Evolutionary conservation across 768 basidiomycete species (phyloP).

Genomic region (Mrakia gelida): DNA sequence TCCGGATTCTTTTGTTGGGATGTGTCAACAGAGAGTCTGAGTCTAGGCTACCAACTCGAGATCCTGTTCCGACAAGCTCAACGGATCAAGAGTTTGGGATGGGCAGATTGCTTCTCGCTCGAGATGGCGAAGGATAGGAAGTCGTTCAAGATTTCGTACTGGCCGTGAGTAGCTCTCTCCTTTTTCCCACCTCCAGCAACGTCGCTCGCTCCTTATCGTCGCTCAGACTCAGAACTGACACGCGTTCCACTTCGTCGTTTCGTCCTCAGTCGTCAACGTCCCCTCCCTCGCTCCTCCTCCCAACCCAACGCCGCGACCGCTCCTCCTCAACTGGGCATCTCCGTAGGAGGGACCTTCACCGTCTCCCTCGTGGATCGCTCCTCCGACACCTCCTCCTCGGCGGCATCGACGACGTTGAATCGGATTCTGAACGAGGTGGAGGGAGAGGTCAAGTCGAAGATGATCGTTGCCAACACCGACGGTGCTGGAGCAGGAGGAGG

Average conservation of each 20-base stretch:
- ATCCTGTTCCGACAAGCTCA: slow-evolving; percentile 54
- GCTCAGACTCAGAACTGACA: slow-evolving; percentile 3
- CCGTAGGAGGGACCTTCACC: slow-evolving; percentile 62
- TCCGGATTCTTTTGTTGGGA: slow-evolving; percentile 15
- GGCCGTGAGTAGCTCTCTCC: slow-evolving; percentile 58
- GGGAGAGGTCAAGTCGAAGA: slow-evolving; percentile 34
- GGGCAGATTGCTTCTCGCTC: slow-evolving; percentile 70
- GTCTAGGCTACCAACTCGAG: slow-evolving; percentile 85
- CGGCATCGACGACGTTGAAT: slow-evolving; percentile 17
- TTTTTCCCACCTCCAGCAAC: not conserved
- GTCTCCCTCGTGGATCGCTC: slow-evolving; percentile 54
- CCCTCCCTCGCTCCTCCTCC: not conserved
- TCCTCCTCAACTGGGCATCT: not conserved
- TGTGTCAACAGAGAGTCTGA: slow-evolving; percentile 68
- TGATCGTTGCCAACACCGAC: not conserved
- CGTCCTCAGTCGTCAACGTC: slow-evolving; percentile 13
- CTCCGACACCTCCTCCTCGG: not conserved
- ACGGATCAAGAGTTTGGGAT: slow-evolving; percentile 77
- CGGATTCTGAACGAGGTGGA: slow-evolving; percentile 32
- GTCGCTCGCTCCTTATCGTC: not conserved
- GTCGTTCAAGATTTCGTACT: slow-evolving; percentile 71
- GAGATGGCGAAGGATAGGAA: slow-evolving; percentile 66
- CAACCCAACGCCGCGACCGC: not conserved
- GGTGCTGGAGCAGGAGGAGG: slow-evolving; percentile 22
- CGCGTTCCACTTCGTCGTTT: not conserved